Percentiles rank a stretch among this genome's conserved stretches.
These are phyloP conservation scores for Skeletonema menzelii DNA, from an alignment of 108 stramenopile genomes.

Conservation along the genomic window DNA sequence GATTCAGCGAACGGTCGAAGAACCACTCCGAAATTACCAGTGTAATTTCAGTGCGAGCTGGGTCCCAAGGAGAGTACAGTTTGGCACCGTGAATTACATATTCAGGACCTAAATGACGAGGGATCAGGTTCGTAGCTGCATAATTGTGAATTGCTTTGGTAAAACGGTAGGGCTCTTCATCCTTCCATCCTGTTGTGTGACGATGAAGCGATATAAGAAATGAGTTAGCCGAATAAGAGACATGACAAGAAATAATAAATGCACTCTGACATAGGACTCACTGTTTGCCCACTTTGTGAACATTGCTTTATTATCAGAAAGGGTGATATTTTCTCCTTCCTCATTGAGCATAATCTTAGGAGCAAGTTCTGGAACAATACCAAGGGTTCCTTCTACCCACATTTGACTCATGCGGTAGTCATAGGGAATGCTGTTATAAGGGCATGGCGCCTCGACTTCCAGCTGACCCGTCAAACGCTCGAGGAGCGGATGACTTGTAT, in stretches of 20 bases:
- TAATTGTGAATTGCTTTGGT: slow-evolving; percentile 68
- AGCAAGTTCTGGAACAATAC: slow-evolving; percentile 51
- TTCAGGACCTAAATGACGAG: slow-evolving; percentile 60
- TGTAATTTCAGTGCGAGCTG: slow-evolving; percentile 47
- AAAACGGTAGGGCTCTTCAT: slow-evolving; percentile 51
- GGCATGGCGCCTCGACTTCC: slow-evolving; percentile 61
- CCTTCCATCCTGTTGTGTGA: slow-evolving; percentile 27
- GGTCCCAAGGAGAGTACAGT: slow-evolving; percentile 63
- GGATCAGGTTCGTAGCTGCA: slow-evolving; percentile 72
- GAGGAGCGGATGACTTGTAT: slow-evolving; percentile 60
- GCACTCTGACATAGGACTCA: too few species aligned
- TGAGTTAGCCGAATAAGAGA: too few species aligned
- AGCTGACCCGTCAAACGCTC: slow-evolving; percentile 61
- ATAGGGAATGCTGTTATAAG: slow-evolving; percentile 68
- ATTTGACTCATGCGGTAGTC: slow-evolving; percentile 74
- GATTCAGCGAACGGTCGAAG: slow-evolving; percentile 41
- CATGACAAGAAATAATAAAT: too few species aligned
- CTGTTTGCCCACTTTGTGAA: slow-evolving; percentile 59
- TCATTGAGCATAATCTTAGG: slow-evolving; percentile 70
- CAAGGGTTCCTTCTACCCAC: slow-evolving; percentile 63
- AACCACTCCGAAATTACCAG: slow-evolving; percentile 72
- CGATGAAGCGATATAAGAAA: too few species aligned
- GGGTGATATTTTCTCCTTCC: slow-evolving; percentile 66
- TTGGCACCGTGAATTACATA: slow-evolving; percentile 75
- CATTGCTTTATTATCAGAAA: slow-evolving; percentile 53